Evolutionary conservation across 108 stramenopile genomes (phyloP), one percentile per base, ranked within the genome.

Genomic region (Stephanodiscus triporus): DNA sequence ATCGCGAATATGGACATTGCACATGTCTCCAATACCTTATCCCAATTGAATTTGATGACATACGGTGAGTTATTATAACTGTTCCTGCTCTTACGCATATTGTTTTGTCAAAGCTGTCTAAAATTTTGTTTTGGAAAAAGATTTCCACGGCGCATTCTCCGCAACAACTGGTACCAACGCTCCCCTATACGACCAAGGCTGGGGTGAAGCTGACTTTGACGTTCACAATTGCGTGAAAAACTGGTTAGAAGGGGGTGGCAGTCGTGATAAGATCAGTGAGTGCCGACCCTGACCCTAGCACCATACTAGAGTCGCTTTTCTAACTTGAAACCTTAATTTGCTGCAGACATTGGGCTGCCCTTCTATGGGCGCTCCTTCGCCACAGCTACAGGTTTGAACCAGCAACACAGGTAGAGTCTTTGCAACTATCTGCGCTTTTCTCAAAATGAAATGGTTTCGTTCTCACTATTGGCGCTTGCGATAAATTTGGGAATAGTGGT

Each of bases 281-380:
- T 67, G 38, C 22, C 37, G 1, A 63, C 9, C 38, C 6, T 62
- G 38, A 11, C n/a, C 34, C 14, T 34, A 5, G 32, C 32, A 34
- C 4, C 32, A 34, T 34, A 9, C 30, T 29, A 26, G 4, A 30
- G 48, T 66, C 34, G 24, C 49, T 7, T 14, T 30, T n/a, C 45
- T 26, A 47, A 29, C 14, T 51, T 29, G 53, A 23, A 30, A 4
- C 24, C 0, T 10, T 57, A 3, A 58, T 56, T 13, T 70, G 22
- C 55, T 26, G 16, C 30, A 47, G 55, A 60, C 23, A 66, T 84
- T 32, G 83, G 83, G 0, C 22, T 84, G 11, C 70, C 74, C 13
- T 84, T 81, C 49, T 84, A 84, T 36, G 83, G 79, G 9, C 53
- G 83, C 30, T 66, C 76, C 4, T 80, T 81, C 54, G 70, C 37